Base-by-base conservation (phyloP, 148 eudicot genomes). In the Cornus controversa region DNA sequence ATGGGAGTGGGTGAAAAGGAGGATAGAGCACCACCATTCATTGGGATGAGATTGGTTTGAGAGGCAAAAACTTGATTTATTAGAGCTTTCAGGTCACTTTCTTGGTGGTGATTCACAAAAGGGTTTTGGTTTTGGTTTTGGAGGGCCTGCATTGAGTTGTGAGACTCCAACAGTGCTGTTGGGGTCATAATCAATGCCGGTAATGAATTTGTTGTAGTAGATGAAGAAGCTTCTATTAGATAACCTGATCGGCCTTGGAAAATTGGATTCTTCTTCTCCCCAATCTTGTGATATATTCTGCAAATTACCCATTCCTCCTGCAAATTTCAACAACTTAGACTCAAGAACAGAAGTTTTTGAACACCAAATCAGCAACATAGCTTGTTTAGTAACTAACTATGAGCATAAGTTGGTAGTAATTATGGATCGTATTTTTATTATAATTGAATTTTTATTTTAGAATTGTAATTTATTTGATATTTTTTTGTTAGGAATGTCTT, bases 231-330 rank as follows among this genome's bases (percentile, higher is more conserved):
- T 22, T 57, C 75, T 6, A 74, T 13, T 34, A 65, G 45, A 78
- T 67, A 77, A 77, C 64, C 47, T 62, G 45, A 40, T 1, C 68
- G 86, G 18, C 72, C 78, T 78, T 76, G 79, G 54, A 66, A 72
- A 29, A 79, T 25, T 45, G 80, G 74, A 34, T 26, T 74, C 76
- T 78, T 87, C 83, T 81, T 87, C 34, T 87, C 88, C 9, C 79
- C 85, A 65, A 78, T 67, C 77, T 90, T 92, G 80, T 85, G 91
- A 50, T 83, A 82, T 77, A 92, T 87, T 81, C 96, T 90, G 76
- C 93, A 92, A 67, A 92, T 92, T 84, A 92, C 96, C 96, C 96
- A 92, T 81, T 92, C 96, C 50, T 92, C 96, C 96, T 90, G 89
- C 76, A 73, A 45, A 69, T 18, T 60, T 20, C 23, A 60, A 60